A percentile compares a stretch with the other conserved stretches of the same genome.
phyloP scores from a whole-genome alignment of 2,329 filamentous ascomycete genomes.

The Aspergillus intermedius region DNA sequence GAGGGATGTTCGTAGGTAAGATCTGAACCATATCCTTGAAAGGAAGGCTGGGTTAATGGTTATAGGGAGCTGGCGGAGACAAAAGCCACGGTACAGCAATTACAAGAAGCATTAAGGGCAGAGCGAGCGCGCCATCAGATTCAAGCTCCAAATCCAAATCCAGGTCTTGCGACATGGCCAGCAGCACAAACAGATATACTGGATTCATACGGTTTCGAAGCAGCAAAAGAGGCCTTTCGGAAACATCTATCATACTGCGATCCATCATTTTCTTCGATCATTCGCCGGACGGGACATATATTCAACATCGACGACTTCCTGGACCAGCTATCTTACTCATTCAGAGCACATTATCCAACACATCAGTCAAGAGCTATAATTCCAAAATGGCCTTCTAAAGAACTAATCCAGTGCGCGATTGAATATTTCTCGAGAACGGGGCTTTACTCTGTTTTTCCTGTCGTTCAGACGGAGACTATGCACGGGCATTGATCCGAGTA shows the following conservation, averaged over 20 bases:
- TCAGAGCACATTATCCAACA: slow-evolving; percentile 4
- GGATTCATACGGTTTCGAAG: slow-evolving; percentile 12
- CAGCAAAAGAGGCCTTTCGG: slow-evolving; percentile 13
- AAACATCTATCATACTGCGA: slow-evolving; percentile 17
- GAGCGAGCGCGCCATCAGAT: too few relatives aligned
- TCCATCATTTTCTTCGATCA: slow-evolving; percentile 10
- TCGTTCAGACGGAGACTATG: slow-evolving; percentile 13
- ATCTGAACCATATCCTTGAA: neutral
- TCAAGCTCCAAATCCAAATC: too few relatives aligned
- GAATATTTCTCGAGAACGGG: slow-evolving; percentile 13
- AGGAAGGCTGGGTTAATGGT: neutral
- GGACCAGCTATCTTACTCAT: slow-evolving; percentile 8
- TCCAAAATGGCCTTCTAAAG: slow-evolving; percentile 12
- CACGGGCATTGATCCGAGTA: slow-evolving; percentile 10
- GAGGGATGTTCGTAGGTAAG: slow-evolving; percentile 17
- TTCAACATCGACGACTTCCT: slow-evolving; percentile 18
- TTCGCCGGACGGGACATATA: slow-evolving; percentile 10
- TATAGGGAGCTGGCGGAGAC: slow-evolving; percentile 14
- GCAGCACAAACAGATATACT: too few relatives aligned
- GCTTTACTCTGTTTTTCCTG: slow-evolving; percentile 20
- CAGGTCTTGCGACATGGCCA: too few relatives aligned
- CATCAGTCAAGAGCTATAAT: slow-evolving; percentile 2
- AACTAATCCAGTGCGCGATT: slow-evolving; percentile 13
- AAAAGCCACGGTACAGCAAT: slow-evolving; percentile 11
- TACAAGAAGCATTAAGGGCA: slow-evolving; percentile 10